Evolutionary conservation across 2,329 filamentous ascomycete species (phyloP).

Genomic region (Talaromyces sp.): DNA sequence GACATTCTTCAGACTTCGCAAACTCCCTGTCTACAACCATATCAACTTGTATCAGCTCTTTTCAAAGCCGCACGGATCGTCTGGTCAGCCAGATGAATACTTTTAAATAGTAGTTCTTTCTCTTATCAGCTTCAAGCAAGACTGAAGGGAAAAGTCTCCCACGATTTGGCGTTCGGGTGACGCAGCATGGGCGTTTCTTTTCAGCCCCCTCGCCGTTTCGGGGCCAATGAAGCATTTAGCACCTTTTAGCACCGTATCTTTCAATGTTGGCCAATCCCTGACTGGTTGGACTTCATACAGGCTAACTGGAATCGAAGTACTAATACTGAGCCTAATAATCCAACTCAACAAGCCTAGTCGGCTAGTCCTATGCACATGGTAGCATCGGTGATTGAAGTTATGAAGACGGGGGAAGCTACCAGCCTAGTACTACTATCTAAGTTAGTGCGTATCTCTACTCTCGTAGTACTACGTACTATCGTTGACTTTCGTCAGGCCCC

Average conservation of each 20-base stretch:
- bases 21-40: background rate
- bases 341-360: background rate
- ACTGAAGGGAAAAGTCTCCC: background rate
- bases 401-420: constrained; percentile 2
- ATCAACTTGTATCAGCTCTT: background rate
- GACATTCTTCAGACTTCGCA: background rate
- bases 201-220: constrained; percentile 14
- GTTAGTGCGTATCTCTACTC: constrained; percentile 8
- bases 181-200: background rate
- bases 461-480: constrained; percentile 9
- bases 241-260: constrained; percentile 5
- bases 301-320: background rate
- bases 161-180: constrained; percentile 2
- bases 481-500: constrained; percentile 4
- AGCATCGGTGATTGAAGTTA: constrained; percentile 7
- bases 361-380: constrained; percentile 1
- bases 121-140: background rate
- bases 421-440: background rate
- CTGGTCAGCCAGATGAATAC: background rate
- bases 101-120: background rate
- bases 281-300: background rate
- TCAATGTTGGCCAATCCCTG: background rate
- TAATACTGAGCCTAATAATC: constrained; percentile 7
- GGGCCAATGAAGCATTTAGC: constrained; percentile 16
- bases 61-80: background rate